Evolutionary conservation across 2,329 filamentous ascomycete genomes (phyloP), one percentile per base, ranked within the genome.

Genomic region (Arthrobotrys sinensis): DNA sequence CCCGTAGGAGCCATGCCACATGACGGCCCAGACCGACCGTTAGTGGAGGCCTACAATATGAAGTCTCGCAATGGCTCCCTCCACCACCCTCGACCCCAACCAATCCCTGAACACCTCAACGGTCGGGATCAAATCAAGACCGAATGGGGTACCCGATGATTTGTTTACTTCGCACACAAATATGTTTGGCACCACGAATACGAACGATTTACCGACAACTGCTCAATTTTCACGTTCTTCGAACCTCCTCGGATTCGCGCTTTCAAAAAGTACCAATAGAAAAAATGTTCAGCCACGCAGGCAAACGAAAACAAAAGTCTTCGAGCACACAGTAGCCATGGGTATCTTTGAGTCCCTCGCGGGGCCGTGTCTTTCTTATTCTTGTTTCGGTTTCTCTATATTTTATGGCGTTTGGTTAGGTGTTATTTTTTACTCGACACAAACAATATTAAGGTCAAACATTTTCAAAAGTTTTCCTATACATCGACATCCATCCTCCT

Each of bases 51-150:
- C 8, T 77, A 77, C 52, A 70, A 45, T n/a, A 60, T 70, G 64
- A 77, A 77, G 48, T 70, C 73, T 62, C 73, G 73, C 60, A 71
- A 71, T 52, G 66, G 73, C 21, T 77, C 73, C n/a, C 62, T 77
- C 7, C 65, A 77, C 43, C 73, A 77, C 32, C 65, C 57, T 67
- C 73, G 73, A 55, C 73, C 73, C 5, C 65, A 70, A n/a, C 34
- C 73, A 7, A 77, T 77, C 24, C 66, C 66, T 21, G 73, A 77
- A 38, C 73, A 77, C 50, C 40, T 66, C 50, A 62, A 53, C 57
- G 66, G 73, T 16, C 73, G 73, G 48, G 73, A 77, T 28, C 57
- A 64, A 24, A 77, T 77, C 60, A 77, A 77, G 32, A 60, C 73
- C 6, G 73, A 77, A 77, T 77, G 73, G 73, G 66, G 50, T 24